Evolutionary conservation across 31 red algal genomes (phyloP).

Genomic region (Odonthalia washingtoniensis): DNA sequence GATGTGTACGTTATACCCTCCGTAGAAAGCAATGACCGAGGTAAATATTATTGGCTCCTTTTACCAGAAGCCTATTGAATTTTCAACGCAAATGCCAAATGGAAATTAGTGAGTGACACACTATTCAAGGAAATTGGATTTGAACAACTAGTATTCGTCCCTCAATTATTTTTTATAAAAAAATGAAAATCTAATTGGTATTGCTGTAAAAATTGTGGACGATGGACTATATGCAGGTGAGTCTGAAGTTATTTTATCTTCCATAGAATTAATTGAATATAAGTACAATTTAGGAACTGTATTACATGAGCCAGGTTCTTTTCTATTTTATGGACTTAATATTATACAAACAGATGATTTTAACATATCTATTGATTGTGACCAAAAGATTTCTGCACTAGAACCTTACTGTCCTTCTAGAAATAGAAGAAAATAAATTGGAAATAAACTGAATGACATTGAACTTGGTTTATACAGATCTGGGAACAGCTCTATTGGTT

Average conservation of each 20-base stretch:
- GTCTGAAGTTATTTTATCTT: too few relatives aligned
- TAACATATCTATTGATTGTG: neutral
- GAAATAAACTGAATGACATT: too few relatives aligned
- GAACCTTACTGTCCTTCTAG: too few relatives aligned
- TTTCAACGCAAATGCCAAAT: too few relatives aligned
- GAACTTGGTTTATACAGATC: neutral
- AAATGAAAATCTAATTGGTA: neutral
- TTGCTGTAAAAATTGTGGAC: neutral
- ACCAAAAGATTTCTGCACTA: neutral
- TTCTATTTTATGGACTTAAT: neutral
- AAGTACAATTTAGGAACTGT: neutral
- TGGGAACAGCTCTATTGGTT: constrained; percentile 1
- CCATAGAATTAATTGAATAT: neutral
- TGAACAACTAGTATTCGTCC: too few relatives aligned
- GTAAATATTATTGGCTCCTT: neutral
- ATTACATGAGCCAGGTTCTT: neutral
- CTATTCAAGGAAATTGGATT: too few relatives aligned
- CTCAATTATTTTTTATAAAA: neutral
- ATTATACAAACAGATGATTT: neutral
- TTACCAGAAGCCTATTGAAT: too few relatives aligned
- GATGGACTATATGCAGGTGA: neutral
- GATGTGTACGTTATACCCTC: constrained; percentile 34
- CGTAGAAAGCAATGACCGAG: too few relatives aligned
- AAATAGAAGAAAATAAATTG: too few relatives aligned
- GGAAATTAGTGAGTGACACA: too few relatives aligned